These are phyloP conservation scores for Rhynchospora breviuscula DNA, from an alignment of 176 grass and related monocot genomes.

Conservation along the genomic window DNA sequence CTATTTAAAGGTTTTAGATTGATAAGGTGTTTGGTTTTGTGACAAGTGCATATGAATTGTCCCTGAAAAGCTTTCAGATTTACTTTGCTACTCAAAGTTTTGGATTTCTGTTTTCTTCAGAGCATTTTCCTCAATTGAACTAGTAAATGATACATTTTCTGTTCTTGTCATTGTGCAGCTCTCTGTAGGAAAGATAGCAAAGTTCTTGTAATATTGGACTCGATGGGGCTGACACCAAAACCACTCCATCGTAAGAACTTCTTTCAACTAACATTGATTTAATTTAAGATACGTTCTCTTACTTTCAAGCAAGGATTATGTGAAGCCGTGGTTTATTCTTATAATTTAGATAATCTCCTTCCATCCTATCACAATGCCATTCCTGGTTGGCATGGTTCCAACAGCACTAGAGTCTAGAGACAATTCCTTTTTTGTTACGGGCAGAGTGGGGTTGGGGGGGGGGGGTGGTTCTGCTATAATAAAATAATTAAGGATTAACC, in stretches of 20 bases:
- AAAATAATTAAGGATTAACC: not conserved
- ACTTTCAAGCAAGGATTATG: not conserved
- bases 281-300: not conserved
- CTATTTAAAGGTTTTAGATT: not conserved
- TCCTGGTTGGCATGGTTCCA: not conserved
- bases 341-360: not conserved
- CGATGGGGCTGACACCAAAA: constrained; percentile 35
- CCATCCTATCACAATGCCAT: not conserved
- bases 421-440: not conserved
- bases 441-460: not conserved
- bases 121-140: not conserved
- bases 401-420: not conserved
- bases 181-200: constrained; percentile 65
- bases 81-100: not conserved
- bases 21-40: not conserved
- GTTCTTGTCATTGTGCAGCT: constrained; percentile 34
- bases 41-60: not conserved
- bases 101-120: not conserved
- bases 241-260: constrained; percentile 69
- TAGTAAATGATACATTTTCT: not conserved
- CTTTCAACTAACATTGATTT: not conserved
- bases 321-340: not conserved
- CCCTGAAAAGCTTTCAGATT: not conserved
- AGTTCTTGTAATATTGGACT: constrained; percentile 35
- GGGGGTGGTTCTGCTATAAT: not conserved